Base-by-base conservation (phyloP, 495 filamentous ascomycete genomes). In the Penicillium bialowiezense region DNA sequence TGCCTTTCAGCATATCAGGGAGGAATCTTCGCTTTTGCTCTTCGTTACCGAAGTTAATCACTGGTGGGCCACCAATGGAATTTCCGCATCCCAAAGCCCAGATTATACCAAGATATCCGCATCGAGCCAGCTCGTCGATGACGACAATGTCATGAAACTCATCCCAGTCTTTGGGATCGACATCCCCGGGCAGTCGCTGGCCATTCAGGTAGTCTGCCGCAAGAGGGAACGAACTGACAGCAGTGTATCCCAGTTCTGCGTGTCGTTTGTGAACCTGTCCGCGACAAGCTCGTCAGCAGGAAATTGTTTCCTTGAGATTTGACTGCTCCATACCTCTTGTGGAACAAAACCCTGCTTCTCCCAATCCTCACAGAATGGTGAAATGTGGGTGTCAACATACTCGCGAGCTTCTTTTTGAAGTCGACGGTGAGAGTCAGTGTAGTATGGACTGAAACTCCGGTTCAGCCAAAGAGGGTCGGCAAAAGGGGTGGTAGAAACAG, bases 391-490 rank as follows among this genome's bases (percentile, higher is more conserved):
- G 48, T 90, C 85, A 43, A 79, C 80, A 71, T 89, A 91, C 52
- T 75, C 58, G 54, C 87, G 76, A 55, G 84, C 76, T 42, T 81
- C 85, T 50, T 77, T 78, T 65, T 83, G 84, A 29, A 91, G 61
- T 37, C 65, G 64, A 18, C 77, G 67, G 65, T 91, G 87, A 46
- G 74, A 80, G 12, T 88, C 84, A 33, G 76, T 85, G 73, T 82
- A 91, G 66, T 88, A 91, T 13, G 87, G 86, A 40, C 74, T 82
- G 71, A 83, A 86, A 54, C 74, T 68, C 1, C 82, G 84, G 9
- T 76, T 78, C 36, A 89, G 72, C 88, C 88, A 91, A 41, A 85
- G 69, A 10, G 85, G 83, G 59, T 90, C 87, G 33, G 80, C 83
- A 55, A 89, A 90, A 12, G 87, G 87, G 18, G 35, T 44, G 2